phyloP scores from a whole-genome alignment of 768 basidiomycete species.

The Boletus tomentosulus region DNA sequence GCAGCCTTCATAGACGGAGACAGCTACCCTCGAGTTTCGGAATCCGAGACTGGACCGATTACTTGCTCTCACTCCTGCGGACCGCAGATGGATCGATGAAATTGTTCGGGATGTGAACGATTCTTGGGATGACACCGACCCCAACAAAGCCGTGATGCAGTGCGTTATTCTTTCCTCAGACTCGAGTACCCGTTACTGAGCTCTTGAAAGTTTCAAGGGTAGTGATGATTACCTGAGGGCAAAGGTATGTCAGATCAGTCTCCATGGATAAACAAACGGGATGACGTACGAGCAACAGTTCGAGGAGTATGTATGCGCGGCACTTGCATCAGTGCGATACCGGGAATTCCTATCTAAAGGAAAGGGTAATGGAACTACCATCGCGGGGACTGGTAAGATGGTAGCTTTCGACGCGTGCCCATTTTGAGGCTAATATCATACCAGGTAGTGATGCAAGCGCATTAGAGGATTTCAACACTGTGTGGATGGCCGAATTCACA shows the following conservation, averaged over 20 bases:
- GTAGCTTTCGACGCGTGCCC: background rate
- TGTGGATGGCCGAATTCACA: constrained; percentile 88
- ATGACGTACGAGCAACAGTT: constrained; percentile 39
- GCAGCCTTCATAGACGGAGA: constrained; percentile 64
- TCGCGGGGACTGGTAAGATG: constrained; percentile 52
- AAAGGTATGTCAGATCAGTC: constrained; percentile 48
- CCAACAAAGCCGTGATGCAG: constrained; percentile 59
- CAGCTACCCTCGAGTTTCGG: constrained; percentile 79
- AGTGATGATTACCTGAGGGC: constrained; percentile 92
- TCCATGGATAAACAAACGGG: background rate
- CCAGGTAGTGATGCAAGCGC: constrained; percentile 54
- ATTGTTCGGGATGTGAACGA: constrained; percentile 84
- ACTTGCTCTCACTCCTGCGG: constrained; percentile 81
- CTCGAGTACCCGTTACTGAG: background rate
- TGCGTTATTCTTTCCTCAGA: constrained; percentile 35
- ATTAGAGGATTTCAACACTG: constrained; percentile 76
- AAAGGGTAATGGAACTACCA: constrained; percentile 57
- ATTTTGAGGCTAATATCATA: constrained; percentile 21
- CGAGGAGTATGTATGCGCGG: constrained; percentile 91
- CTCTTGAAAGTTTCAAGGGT: constrained; percentile 73
- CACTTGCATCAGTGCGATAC: constrained; percentile 86
- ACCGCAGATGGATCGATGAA: constrained; percentile 98
- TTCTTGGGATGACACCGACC: constrained; percentile 66
- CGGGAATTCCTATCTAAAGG: constrained; percentile 77
- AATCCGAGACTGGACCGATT: constrained; percentile 76